Evolutionary conservation across 2,329 filamentous ascomycete genomes (phyloP), one percentile per base, ranked within the genome.

Genomic region (Fusarium solani-melongenae): DNA sequence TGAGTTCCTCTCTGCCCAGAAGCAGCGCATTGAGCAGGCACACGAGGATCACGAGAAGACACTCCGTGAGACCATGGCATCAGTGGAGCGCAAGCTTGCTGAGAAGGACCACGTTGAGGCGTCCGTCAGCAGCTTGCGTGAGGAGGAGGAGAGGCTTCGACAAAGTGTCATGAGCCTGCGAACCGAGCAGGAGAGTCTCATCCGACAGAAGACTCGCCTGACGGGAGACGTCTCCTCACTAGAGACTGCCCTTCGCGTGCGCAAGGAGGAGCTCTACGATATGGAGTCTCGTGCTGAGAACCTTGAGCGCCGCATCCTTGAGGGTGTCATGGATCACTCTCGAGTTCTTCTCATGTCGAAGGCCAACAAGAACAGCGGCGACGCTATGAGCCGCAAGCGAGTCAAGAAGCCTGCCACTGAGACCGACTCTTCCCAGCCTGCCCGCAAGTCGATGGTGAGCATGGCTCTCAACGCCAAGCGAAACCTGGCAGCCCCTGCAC

Each of bases 301-400:
- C 5, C 87, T 99, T 27, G 96, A 99, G 84, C 93, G 95, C 61
- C 92, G 96, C 29, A 98, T 99, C 75, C 86, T 99, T 34, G 96
- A 98, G 74, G 95, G 96, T 29, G 94, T 98, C 71, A 97, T 99
- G 84, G 95, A 98, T 77, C 96, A 98, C 81, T 98, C 96, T 22
- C 93, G 96, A 8, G 92, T 96, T 29, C 88, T 98, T n/a, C 89
- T 98, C 66, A 93, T 96, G 86, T 87, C 91, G 74, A 92, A 94
- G 84, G 84, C 89, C 5, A 84, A 82, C 74, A 86, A 86, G 76
- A 73, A 67, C 49, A 83, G 83, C 12, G 83, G 86, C 12, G 89
- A 90, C 62, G 83, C 85, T 69, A 90, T 91, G 89, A 90, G 83
- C 80, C 87, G 88, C 59, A 91, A 91, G 82, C 85, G 89, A 9